Conservation (phyloP, 805 yeast species). For the Teunomyces panamensis region DNA sequence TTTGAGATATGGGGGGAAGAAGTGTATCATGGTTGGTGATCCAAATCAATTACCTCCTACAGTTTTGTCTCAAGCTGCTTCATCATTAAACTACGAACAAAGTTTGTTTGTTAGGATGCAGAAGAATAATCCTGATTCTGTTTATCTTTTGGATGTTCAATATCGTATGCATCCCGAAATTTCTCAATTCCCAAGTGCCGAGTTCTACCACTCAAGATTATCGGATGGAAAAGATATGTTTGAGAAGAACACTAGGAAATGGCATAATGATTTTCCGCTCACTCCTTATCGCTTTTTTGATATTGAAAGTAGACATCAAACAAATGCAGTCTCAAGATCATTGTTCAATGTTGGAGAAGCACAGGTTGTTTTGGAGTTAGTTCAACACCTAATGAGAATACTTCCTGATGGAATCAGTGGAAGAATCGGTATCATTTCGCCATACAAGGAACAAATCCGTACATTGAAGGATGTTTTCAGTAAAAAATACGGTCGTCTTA, state of each 20-base stretch:
- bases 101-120: constrained; percentile 94
- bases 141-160: constrained; percentile 80
- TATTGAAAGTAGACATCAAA: constrained; percentile 55
- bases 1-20: constrained; percentile 81
- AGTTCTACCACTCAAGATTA: constrained; percentile 72
- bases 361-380: constrained; percentile 64
- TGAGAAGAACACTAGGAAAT: constrained; percentile 55
- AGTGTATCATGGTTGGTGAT: constrained; percentile 97
- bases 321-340: constrained; percentile 64
- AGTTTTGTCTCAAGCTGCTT: constrained; percentile 85
- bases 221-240: constrained; percentile 79
- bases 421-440: constrained; percentile 86
- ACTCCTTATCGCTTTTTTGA: constrained; percentile 81
- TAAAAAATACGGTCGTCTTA: constrained; percentile 57
- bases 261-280: constrained; percentile 64
- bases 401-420: constrained; percentile 61
- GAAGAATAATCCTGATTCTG: constrained; percentile 53
- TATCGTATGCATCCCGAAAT: constrained; percentile 96
- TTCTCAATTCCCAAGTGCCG: constrained; percentile 78
- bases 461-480: constrained; percentile 56
- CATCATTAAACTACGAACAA: constrained; percentile 77
- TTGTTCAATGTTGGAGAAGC: constrained; percentile 72
- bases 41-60: constrained; percentile 98
- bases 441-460: constrained; percentile 84
- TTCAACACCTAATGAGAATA: constrained; percentile 45